Percentiles rank a stretch among this genome's conserved stretches.
Conservation (phyloP, 2,329 filamentous ascomycete genomes). For the Taxawa tesnikishii region DNA sequence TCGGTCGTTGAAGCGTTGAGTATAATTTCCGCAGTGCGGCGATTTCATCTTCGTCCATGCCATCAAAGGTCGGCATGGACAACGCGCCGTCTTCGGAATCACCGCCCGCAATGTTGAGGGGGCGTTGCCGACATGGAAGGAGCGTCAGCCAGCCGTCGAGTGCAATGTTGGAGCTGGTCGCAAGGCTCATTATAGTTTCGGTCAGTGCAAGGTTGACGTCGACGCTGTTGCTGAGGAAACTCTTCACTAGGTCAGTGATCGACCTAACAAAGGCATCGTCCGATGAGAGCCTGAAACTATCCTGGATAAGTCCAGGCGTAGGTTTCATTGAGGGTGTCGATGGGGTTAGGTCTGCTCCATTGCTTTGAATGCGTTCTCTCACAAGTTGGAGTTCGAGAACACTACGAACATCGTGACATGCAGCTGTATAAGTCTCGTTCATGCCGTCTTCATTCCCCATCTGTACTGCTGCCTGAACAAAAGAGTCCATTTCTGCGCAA, state of each 20-base stretch:
- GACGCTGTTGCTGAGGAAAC: conserved; percentile 80
- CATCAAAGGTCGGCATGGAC: conserved; percentile 24
- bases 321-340: conserved; percentile 1
- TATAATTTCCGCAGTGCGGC: conserved; percentile 12
- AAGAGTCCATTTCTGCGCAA: conserved; percentile 59
- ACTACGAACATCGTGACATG: conserved; percentile 45
- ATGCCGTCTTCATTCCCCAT: conserved; percentile 59
- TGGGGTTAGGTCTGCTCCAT: conserved; percentile 2
- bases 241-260: conserved; percentile 50
- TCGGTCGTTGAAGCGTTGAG: conserved; percentile 22
- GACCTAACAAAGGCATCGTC: conserved; percentile 46
- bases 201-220: conserved; percentile 85
- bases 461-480: conserved; percentile 55
- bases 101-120: no score
- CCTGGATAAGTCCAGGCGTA: not conserved
- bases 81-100: no score
- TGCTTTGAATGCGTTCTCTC: conserved; percentile 5
- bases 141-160: conserved; percentile 86
- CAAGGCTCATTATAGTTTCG: conserved; percentile 68
- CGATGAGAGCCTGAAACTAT: conserved; percentile 19
- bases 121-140: no score
- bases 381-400: conserved; percentile 18
- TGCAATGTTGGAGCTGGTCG: conserved; percentile 71
- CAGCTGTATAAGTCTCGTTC: conserved; percentile 56
- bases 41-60: conserved; percentile 24